Base-by-base conservation (phyloP, 2,329 filamentous ascomycete genomes). In the Ophiocordyceps sinensis region DNA sequence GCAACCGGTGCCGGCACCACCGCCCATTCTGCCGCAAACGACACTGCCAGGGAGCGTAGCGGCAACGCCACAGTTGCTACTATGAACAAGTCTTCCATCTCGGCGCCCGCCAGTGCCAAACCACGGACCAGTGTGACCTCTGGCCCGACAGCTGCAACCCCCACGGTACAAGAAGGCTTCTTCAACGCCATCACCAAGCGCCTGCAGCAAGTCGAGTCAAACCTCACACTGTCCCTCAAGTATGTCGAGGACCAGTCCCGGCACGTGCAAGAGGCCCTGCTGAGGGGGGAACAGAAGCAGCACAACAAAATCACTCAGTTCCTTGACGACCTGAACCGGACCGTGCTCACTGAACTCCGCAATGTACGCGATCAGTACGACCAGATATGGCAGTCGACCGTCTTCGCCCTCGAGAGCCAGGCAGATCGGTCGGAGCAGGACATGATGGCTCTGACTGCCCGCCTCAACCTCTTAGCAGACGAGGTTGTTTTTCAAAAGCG, bases 161-260 rank as follows among this genome's bases (percentile, higher is more conserved):
- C 89, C 2, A 87, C 88, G 0, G 91, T 93, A 1, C 91, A 98
- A 59, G 91, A 98, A 57, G 91, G 85, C 2, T 96, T 98, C 62
- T 98, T 95, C 72, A 96, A 96, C 59, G 85, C 87, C 4, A 82
- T 96, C 9, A 86, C 88, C 47, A 96, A 96, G 60, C 84, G 91
- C 1, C 71, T 98, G 5, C 85, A 89, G 48, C 79, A 88, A 51
- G 77, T 96, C 8, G 91, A 98, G 60, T 77, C 85, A 14, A 98
- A 96, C 57, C 86, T 88, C 11, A 94, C 89, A 0, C 70, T 96
- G 11, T 94, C 88, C 0, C 68, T 96, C 9, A 85, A 94, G 53
- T 98, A 98, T 55, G 94, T 98, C 44, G 89, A 96, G 63, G 87
- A 94, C 44, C 91, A 96, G 58, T 95, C 89, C 4, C 82, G 79